Conservation (phyloP, 1,284 basidiomycete genomes). For the Leccinum variabile region DNA sequence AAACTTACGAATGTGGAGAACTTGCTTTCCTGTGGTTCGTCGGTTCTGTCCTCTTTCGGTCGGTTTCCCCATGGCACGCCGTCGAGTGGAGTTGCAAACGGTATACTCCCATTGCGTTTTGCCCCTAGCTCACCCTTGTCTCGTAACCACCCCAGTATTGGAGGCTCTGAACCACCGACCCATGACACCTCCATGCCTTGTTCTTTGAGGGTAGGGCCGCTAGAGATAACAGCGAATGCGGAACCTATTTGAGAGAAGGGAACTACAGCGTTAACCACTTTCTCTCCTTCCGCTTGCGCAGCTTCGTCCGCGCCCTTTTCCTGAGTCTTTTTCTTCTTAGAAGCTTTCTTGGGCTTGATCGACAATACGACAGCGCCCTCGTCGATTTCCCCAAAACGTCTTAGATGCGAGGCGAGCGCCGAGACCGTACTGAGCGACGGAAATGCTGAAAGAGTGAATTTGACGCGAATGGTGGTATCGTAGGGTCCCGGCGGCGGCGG, state of each 20-base stretch:
- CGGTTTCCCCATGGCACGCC: neutral
- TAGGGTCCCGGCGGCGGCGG: slow-evolving; percentile 57
- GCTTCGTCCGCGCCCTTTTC: slow-evolving; percentile 10
- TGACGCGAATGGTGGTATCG: slow-evolving; percentile 73
- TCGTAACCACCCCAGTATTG: slow-evolving; percentile 73
- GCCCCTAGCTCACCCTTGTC: slow-evolving; percentile 61
- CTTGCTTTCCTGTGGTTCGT: slow-evolving; percentile 10
- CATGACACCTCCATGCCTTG: slow-evolving; percentile 62
- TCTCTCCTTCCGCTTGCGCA: slow-evolving; percentile 50
- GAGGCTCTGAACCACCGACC: slow-evolving; percentile 72
- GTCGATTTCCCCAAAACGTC: slow-evolving; percentile 63
- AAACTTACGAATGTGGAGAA: slow-evolving; percentile 36
- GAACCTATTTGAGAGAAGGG: slow-evolving; percentile 72
- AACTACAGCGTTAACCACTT: slow-evolving; percentile 66
- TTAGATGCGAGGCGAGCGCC: slow-evolving; percentile 52
- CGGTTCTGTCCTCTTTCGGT: neutral
- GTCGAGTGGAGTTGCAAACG: neutral
- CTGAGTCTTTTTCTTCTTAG: slow-evolving; percentile 27
- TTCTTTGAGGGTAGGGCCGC: slow-evolving; percentile 36
- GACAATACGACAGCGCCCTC: slow-evolving; percentile 63
- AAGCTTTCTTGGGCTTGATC: slow-evolving; percentile 47
- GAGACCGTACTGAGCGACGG: slow-evolving; percentile 53
- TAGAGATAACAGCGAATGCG: slow-evolving; percentile 71
- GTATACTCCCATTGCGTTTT: slow-evolving; percentile 6
- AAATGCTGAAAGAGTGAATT: slow-evolving; percentile 58